Conservation (phyloP, 139 green algal species). For the Micromonas commoda region DNA sequence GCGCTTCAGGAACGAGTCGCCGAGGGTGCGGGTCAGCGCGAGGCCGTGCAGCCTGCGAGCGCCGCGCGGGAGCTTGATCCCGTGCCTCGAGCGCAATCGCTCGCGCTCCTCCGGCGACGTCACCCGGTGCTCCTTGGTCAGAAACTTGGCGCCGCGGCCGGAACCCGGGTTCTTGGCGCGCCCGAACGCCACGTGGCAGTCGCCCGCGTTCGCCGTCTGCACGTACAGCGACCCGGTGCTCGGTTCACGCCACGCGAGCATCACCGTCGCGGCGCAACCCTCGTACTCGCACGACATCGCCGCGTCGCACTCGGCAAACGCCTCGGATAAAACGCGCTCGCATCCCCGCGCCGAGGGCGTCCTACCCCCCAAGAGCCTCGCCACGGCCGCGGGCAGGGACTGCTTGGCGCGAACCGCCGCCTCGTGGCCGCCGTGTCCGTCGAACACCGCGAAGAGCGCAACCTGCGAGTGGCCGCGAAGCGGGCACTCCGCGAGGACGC, state of each 20-base stretch:
- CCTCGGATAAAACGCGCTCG: neutral
- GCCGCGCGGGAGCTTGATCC: slow-evolving; percentile 3
- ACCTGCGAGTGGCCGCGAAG: slow-evolving; percentile 36
- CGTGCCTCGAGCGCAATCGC: neutral
- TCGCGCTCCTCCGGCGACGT: slow-evolving; percentile 9
- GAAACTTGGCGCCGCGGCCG: neutral
- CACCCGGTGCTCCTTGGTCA: slow-evolving; percentile 6
- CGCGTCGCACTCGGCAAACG: neutral
- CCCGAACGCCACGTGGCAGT: slow-evolving; percentile 43
- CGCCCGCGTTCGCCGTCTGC: slow-evolving; percentile 64
- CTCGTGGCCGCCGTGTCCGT: slow-evolving; percentile 53
- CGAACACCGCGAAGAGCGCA: slow-evolving; percentile 54
- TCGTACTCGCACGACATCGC: slow-evolving; percentile 26
- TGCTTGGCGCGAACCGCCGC: slow-evolving; percentile 38
- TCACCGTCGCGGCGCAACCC: slow-evolving; percentile 63
- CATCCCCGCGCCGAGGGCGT: neutral
- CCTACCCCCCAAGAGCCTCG: slow-evolving; percentile 36
- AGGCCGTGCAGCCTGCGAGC: slow-evolving; percentile 42
- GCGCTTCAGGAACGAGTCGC: slow-evolving; percentile 66
- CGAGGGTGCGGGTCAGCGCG: slow-evolving; percentile 62
- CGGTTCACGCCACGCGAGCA: slow-evolving; percentile 53
- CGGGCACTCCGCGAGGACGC: slow-evolving; percentile 37
- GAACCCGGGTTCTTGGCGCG: neutral
- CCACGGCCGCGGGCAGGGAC: slow-evolving; percentile 43
- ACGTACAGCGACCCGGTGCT: slow-evolving; percentile 16